phyloP scores from a whole-genome alignment of 345 rosid genomes.

The Ceriops tagal region DNA sequence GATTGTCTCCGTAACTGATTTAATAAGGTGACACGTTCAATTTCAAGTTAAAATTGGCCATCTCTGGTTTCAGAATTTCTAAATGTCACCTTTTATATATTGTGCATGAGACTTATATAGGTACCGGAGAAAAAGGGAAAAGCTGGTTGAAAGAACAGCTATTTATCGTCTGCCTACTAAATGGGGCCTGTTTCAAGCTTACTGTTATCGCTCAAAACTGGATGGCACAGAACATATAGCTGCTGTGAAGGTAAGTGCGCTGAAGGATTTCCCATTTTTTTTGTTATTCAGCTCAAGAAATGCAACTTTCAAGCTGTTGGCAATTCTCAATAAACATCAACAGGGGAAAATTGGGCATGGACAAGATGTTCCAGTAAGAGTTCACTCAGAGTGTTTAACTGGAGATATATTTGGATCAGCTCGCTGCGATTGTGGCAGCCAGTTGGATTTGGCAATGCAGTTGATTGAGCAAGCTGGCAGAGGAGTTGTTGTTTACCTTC shows the following conservation, averaged over 20 bases:
- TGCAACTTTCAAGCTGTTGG: neutral
- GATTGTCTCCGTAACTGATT: conserved; percentile 68
- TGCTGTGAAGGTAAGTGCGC: conserved; percentile 52
- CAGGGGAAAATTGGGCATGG: conserved; percentile 80
- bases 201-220: conserved; percentile 67
- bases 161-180: conserved; percentile 70
- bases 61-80: too few species aligned
- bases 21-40: conserved; percentile 49
- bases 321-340: conserved; percentile 5
- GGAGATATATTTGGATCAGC: conserved; percentile 85
- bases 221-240: conserved; percentile 82
- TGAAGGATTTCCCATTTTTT: neutral
- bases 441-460: conserved; percentile 73
- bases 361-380: conserved; percentile 76
- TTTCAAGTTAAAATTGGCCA: neutral
- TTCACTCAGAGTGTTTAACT: conserved; percentile 85
- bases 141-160: conserved; percentile 59
- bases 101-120: conserved; percentile 19
- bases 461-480: conserved; percentile 61
- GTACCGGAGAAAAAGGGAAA: conserved; percentile 79
- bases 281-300: neutral
- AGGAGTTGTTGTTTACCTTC: conserved; percentile 74
- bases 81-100: neutral
- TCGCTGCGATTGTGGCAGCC: conserved; percentile 84
- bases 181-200: conserved; percentile 73